A percentile compares a stretch with the other conserved stretches of the same genome.
Evolutionary conservation across 345 rosid genomes (phyloP).

Genomic region (Trapa incisa): DNA sequence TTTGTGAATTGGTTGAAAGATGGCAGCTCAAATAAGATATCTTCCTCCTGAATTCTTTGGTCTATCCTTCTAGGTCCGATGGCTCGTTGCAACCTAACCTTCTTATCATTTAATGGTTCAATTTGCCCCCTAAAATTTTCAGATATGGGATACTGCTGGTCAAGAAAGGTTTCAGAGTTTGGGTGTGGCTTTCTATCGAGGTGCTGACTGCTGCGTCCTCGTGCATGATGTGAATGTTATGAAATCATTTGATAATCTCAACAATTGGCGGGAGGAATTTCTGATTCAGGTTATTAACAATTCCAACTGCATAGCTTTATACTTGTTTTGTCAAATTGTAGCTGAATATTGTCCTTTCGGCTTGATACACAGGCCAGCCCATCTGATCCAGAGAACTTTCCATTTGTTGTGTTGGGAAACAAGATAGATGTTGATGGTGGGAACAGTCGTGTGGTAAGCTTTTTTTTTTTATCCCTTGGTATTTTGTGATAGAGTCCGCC

Average conservation of each 20-base stretch:
- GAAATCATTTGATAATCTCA: conserved; percentile 29
- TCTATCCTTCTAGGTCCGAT: neutral
- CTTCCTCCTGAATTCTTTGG: neutral
- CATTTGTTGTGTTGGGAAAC: conserved; percentile 77
- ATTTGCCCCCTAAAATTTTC: neutral
- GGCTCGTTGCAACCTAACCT: neutral
- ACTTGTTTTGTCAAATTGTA: neutral
- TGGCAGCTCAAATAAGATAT: neutral
- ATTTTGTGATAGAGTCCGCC: neutral
- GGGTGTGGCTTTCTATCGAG: conserved; percentile 43
- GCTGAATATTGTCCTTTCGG: neutral
- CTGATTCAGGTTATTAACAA: conserved; percentile 24
- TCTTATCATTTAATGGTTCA: neutral
- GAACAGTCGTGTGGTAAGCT: conserved; percentile 74
- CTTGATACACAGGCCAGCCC: conserved; percentile 53
- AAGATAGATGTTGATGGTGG: conserved; percentile 79
- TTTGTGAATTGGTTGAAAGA: neutral
- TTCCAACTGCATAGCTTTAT: neutral
- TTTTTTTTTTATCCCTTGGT: conserved; percentile 1
- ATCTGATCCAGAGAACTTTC: conserved; percentile 77
- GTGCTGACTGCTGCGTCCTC: conserved; percentile 41
- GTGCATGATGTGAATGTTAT: conserved; percentile 18
- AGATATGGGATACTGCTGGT: conserved; percentile 49
- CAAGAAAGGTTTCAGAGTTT: conserved; percentile 44
- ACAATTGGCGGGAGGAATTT: conserved; percentile 39